phyloP scores from a whole-genome alignment of 768 basidiomycete genomes.

The Panus rudis region DNA sequence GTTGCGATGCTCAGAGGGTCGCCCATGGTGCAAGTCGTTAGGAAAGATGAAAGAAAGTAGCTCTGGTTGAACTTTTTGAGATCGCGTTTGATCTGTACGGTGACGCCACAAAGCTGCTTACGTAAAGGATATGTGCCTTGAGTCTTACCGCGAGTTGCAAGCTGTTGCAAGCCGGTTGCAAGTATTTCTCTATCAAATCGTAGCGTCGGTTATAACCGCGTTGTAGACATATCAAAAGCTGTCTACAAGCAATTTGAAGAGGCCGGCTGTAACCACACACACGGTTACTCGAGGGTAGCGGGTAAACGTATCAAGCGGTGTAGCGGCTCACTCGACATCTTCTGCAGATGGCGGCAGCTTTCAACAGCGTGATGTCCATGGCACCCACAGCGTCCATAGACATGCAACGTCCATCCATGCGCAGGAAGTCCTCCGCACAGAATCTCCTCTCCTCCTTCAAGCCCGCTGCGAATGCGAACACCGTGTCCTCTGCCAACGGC shows the following conservation, averaged over 20 bases:
- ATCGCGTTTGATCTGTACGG: no score
- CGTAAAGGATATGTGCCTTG: neutral
- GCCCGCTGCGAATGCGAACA: conserved; percentile 13
- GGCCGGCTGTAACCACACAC: no score
- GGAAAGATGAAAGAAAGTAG: conserved; percentile 11
- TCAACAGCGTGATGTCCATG: conserved; percentile 20
- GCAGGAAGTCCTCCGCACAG: conserved; percentile 81
- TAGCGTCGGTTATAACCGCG: neutral
- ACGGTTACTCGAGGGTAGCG: no score
- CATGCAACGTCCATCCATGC: conserved; percentile 52
- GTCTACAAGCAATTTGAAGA: no score
- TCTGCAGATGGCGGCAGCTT: conserved; percentile 12
- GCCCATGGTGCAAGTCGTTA: conserved; percentile 52
- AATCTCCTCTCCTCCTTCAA: conserved; percentile 79
- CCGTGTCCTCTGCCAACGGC: conserved; percentile 17
- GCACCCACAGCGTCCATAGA: conserved; percentile 15
- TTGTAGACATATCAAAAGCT: conserved; percentile 1
- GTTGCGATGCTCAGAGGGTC: conserved; percentile 70
- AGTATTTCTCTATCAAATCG: no score
- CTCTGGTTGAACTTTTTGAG: conserved; percentile 13
- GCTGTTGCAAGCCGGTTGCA: no score
- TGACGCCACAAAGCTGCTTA: neutral
- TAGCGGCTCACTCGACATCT: neutral
- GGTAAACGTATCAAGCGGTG: neutral
- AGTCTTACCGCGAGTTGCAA: no score